Evolutionary conservation across 2,329 filamentous ascomycete species (phyloP), one percentile per base, ranked within the genome.

Genomic region (Aspergillus fischeri): DNA sequence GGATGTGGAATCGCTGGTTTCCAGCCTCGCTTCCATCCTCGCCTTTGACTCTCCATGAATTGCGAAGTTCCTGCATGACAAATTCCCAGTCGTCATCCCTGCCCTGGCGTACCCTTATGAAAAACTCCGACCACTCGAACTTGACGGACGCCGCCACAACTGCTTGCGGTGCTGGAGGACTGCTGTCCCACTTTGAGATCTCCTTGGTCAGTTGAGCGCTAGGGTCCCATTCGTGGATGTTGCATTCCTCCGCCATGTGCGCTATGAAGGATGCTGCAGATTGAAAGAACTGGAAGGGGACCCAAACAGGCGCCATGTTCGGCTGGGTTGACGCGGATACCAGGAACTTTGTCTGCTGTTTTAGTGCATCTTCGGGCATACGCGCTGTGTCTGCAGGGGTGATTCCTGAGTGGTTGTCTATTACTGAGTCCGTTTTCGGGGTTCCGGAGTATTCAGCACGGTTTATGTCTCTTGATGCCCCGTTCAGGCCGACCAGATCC

Each of bases 81-180:
- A 57, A 17, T 7, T 48, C 28, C 58, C 54, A 63, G 38, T 67
- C 66, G 9, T 54, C 20, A 17, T 67, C 58, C 11, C 55, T 50
- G 1, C 58, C 64, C 44, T 49, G 59, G 9, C 66, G 62, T 1
- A 68, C 55, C 6, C 62, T 54, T 32, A 67, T 62, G 25, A 56
- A 56, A 11, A 64, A 60, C 4, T 48, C 53, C 0, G 64, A 62
- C 66, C 64, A 68, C 14, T 60, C 55, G 9, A 66, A 59, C 24
- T 49, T 61, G 4, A 68, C 56, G 1, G 66, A 67, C 3, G 60
- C 62, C 17, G 60, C 65, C 4, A 58, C 53, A 3, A 64, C 49
- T 1, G 24, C 21, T 32, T 49, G 59, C 20, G 44, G 8, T 47
- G 47, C 25, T 7, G 51, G 10, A 8, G 49, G 17, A 21, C 44